These are phyloP conservation scores for Lolium perenne DNA, from an alignment of 176 grass and related monocot genomes.

Conservation along the genomic window DNA sequence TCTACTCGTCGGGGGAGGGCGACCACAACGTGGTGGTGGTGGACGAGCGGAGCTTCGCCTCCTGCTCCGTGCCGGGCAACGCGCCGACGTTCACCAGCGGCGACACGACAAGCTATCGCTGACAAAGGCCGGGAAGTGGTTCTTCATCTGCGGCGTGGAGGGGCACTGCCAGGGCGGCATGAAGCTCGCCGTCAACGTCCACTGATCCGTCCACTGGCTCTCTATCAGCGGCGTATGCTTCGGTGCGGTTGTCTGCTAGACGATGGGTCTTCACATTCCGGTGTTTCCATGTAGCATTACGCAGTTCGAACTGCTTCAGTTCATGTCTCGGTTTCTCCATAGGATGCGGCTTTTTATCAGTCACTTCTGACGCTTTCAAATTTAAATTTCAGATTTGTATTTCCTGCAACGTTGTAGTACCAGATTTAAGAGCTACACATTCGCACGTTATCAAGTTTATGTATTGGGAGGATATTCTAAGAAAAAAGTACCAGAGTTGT, in stretches of 20 bases:
- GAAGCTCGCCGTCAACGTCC: constrained; percentile 50
- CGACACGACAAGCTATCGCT: constrained; percentile 41
- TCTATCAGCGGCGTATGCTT: not conserved
- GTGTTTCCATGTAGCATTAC: not conserved
- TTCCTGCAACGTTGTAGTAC: not conserved
- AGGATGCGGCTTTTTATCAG: not conserved
- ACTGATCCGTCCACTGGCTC: not conserved
- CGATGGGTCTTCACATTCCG: not conserved
- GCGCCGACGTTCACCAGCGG: constrained; percentile 40
- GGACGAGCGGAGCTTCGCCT: constrained; percentile 29
- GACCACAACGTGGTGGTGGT: constrained; percentile 31
- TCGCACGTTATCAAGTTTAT: not conserved
- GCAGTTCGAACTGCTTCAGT: not conserved
- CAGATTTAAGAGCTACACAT: not conserved
- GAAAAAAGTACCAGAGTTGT: too few relatives aligned
- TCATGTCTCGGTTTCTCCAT: not conserved
- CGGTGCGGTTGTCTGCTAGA: too few relatives aligned
- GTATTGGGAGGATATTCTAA: not conserved
- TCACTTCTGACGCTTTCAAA: not conserved
- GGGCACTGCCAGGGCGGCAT: constrained; percentile 37
- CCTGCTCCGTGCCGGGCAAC: constrained; percentile 13
- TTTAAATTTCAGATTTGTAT: not conserved
- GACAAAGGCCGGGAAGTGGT: not conserved
- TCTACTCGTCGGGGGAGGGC: constrained; percentile 36
- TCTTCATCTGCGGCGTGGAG: constrained; percentile 42